Base-by-base conservation (phyloP, 805 yeast species). In the Yamadazyma insecticola region DNA sequence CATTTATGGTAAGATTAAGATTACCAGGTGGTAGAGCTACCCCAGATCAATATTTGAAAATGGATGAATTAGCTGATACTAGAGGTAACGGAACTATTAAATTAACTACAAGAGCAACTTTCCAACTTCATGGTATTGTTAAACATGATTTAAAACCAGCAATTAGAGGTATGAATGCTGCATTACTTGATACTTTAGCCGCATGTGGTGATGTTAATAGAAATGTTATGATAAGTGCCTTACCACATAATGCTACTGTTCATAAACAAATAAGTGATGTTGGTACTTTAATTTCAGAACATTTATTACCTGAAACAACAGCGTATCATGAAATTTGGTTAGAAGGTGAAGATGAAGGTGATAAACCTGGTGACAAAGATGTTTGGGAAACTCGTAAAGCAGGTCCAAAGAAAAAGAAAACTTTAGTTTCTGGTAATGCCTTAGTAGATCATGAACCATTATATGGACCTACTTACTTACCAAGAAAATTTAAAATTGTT, bases 191-290 rank as follows among this genome's bases (percentile, higher is more conserved):
- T 55, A 89, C 97, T 6, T 73, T 90, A 37, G 97, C 95, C 38
- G 97, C 97, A 1, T 90, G 97, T 71, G 97, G 97, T 70, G 97
- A 90, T 67, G 97, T 90, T 26, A 85, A 86, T 66, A 82, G 97
- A 74, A 90, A 90, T 54, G 96, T 90, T 26, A 90, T 89, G 80
- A 73, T 84, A 33, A 75, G 90, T 37, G 95, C 96, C n/a, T 67
- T 86, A 19, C 97, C 97, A 12, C 74, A 73, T 18, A 87, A 87
- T 53, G 84, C 88, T 30, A 78, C 78, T 51, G 72, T 90, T 32
- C 97, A 90, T 55, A 60, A 63, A 19, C 89, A 89, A 62, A 72
- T 90, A 43, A 72, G 79, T 24, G 65, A 69, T 9, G 60, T 73
- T 28, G 86, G 90, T 19, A 53, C 74, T 22, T 58, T 61, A 18